Percentiles rank a stretch among this genome's conserved stretches.
phyloP scores from a whole-genome alignment of 2,329 filamentous ascomycete genomes.

The Zymoseptoria crescenta region DNA sequence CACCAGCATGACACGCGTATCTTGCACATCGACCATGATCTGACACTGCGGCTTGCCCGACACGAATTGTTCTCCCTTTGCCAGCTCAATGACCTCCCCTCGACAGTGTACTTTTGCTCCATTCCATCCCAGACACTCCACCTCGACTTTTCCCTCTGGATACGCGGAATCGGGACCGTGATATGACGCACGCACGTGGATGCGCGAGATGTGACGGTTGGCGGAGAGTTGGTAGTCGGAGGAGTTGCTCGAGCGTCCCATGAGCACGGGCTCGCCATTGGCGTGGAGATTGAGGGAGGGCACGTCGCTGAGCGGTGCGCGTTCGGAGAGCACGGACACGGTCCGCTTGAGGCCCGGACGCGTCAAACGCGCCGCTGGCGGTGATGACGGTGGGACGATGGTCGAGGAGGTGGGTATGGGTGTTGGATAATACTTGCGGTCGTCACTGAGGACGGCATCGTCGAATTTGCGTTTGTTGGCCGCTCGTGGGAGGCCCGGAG shows the following conservation, averaged over 20 bases:
- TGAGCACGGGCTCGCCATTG: slow-evolving; percentile 71
- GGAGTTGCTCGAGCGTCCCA: slow-evolving; percentile 91
- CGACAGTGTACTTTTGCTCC: slow-evolving; percentile 88
- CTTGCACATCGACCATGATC: slow-evolving; percentile 93
- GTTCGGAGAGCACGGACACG: slow-evolving; percentile 62
- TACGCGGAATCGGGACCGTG: slow-evolving; percentile 60
- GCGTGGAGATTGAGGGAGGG: slow-evolving; percentile 74
- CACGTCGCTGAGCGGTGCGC: slow-evolving; percentile 73
- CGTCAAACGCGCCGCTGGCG: slow-evolving; percentile 54
- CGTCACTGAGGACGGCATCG: slow-evolving; percentile 37
- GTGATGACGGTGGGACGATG: slow-evolving; percentile 81
- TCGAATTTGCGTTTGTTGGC: slow-evolving; percentile 57
- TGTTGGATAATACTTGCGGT: slow-evolving; percentile 70
- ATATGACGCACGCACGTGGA: slow-evolving; percentile 85
- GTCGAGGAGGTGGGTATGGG: slow-evolving; percentile 91
- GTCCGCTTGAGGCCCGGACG: slow-evolving; percentile 52
- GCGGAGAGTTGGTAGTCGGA: slow-evolving; percentile 92
- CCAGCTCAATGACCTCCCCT: slow-evolving; percentile 75
- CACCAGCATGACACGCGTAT: slow-evolving; percentile 77
- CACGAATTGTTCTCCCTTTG: slow-evolving; percentile 80
- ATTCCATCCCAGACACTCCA: slow-evolving; percentile 93
- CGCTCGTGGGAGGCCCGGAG: slow-evolving; percentile 58
- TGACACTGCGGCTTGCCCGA: slow-evolving; percentile 82
- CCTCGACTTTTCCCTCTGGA: slow-evolving; percentile 71
- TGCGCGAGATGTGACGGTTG: slow-evolving; percentile 84